These are phyloP conservation scores for Musa acuminata DNA, from an alignment of 176 grass and related monocot species.

Conservation along the genomic window DNA sequence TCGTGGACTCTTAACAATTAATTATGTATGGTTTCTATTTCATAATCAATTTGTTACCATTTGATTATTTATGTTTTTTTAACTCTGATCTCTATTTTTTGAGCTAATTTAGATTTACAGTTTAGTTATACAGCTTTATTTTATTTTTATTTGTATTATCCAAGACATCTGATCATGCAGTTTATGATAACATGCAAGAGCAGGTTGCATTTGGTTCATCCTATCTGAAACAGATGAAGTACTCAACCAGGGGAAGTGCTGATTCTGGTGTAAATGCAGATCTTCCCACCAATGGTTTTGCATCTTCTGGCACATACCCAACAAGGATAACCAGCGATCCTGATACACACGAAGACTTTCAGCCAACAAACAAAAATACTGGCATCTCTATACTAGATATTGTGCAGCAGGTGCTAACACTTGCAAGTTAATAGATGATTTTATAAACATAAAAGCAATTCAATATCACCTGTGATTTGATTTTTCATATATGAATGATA, in stretches of 20 bases:
- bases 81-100: not conserved
- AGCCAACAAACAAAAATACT: conserved; percentile 52
- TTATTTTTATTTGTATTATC: not conserved
- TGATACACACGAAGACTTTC: conserved; percentile 72
- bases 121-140: not conserved
- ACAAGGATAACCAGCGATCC: conserved; percentile 42
- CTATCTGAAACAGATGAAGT: conserved; percentile 37
- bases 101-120: not conserved
- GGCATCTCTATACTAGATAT: conserved; percentile 36
- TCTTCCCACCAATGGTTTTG: not conserved
- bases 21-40: not conserved
- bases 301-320: not conserved
- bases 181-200: conserved; percentile 4
- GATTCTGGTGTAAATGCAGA: conserved; percentile 28
- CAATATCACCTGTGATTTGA: not conserved
- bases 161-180: not conserved
- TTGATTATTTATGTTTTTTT: not conserved
- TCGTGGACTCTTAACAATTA: no score
- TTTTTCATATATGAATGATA: no score
- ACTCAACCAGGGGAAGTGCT: conserved; percentile 28
- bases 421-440: not conserved
- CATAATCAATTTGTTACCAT: not conserved
- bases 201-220: conserved; percentile 27
- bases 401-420: conserved; percentile 34
- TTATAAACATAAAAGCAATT: conserved; percentile 11